Evolutionary conservation across 768 basidiomycete species (phyloP).

Genomic region (Udeniomyces megalosporus): DNA sequence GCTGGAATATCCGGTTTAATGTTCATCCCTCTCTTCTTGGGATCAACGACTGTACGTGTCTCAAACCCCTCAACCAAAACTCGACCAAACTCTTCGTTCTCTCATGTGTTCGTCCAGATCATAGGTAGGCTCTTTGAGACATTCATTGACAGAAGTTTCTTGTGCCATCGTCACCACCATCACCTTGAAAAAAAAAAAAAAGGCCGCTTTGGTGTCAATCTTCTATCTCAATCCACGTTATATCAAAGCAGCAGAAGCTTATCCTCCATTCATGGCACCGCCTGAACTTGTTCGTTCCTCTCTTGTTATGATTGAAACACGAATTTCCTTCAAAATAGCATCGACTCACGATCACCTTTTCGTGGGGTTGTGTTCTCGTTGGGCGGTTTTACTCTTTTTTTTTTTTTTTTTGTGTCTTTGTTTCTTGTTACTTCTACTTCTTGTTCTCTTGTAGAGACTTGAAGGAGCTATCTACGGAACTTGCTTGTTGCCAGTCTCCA

Average conservation of each 20-base stretch:
- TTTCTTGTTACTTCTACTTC: neutral
- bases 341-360: too few relatives aligned
- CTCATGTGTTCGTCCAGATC: too few relatives aligned
- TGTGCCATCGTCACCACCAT: too few relatives aligned
- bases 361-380: too few relatives aligned
- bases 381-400: neutral
- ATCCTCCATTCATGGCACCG: slow-evolving; percentile 22
- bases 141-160: too few relatives aligned
- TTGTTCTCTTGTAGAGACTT: neutral
- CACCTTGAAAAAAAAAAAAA: too few relatives aligned
- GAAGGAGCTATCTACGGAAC: neutral
- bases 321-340: too few relatives aligned
- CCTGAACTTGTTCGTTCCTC: slow-evolving; percentile 16
- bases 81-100: too few relatives aligned
- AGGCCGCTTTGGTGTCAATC: slow-evolving; percentile 23
- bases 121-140: too few relatives aligned
- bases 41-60: too few relatives aligned
- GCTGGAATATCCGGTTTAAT: slow-evolving; percentile 27
- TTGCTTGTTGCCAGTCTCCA: neutral
- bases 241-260: slow-evolving; percentile 21
- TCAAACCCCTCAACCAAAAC: too few relatives aligned
- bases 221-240: slow-evolving; percentile 29
- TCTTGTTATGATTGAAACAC: too few relatives aligned
- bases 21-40: slow-evolving; percentile 29
- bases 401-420: neutral